phyloP scores from a whole-genome alignment of 163 green algal genomes.

The Smithsoniella earleae region DNA sequence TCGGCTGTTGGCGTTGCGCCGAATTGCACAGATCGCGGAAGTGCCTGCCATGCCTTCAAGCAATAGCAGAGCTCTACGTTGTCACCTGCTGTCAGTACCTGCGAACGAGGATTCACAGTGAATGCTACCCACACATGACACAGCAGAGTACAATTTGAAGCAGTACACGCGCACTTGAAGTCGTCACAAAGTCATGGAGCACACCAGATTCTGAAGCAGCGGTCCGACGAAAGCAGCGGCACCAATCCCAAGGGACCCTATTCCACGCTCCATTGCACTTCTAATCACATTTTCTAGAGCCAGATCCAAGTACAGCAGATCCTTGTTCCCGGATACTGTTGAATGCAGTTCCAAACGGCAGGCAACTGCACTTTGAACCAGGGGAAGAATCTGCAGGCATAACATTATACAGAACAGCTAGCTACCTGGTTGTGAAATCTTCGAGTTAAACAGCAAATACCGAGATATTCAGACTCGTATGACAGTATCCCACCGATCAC shows the following conservation, averaged over 20 bases:
- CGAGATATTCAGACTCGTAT: too few species aligned
- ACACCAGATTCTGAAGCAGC: conserved; percentile 82
- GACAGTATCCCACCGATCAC: too few species aligned
- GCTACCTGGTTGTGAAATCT: too few species aligned
- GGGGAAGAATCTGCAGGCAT: conserved; percentile 57
- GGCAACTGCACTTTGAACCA: conserved; percentile 78
- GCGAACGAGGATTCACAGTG: too few species aligned
- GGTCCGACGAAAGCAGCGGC: conserved; percentile 67
- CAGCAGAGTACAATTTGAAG: too few species aligned
- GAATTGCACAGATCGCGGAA: conserved; percentile 37
- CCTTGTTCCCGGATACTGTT: conserved; percentile 49
- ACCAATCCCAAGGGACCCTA: conserved; percentile 51
- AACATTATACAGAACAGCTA: too few species aligned
- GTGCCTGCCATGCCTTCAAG: conserved; percentile 69
- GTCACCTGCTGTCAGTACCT: conserved; percentile 61
- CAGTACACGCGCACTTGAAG: too few species aligned
- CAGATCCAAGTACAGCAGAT: conserved; percentile 90
- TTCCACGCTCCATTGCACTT: conserved; percentile 70
- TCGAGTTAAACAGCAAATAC: too few species aligned
- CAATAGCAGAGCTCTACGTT: conserved; percentile 91
- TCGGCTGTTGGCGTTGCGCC: conserved; percentile 60
- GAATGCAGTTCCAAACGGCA: conserved; percentile 62
- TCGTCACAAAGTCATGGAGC: too few species aligned
- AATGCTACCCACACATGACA: too few species aligned
- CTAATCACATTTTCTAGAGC: conserved; percentile 75